Base-by-base conservation (phyloP, 2,329 filamentous ascomycete genomes). In the Sporothrix globosa region DNA sequence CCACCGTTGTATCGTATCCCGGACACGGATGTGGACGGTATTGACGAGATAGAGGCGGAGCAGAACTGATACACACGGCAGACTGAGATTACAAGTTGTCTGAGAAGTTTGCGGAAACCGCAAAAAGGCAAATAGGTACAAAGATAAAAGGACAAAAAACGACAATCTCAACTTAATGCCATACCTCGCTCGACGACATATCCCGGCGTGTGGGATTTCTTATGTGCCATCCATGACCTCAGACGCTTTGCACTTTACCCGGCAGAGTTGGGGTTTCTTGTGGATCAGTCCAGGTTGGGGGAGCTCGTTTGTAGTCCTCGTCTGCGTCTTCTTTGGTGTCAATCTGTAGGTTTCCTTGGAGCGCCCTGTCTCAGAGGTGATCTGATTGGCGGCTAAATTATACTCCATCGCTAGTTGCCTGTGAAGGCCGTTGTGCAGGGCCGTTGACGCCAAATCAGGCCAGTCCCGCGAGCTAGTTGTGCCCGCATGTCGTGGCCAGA, bases 371-470 rank as follows among this genome's bases (percentile, higher is more conserved):
- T 34, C 34, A 34, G 34, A 34, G 34, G 34, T 34, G 34, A 34
- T 30, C 53, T 61, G 54, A 69, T 63, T 63, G 56, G 67, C 68
- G 68, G 68, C 68, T 69, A 63, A 69, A 53, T 69, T 24, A 48
- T 21, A n/a, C 48, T 9, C 67, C 54, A 58, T 67, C 21, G 50
- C 21, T 48, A 17, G 27, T 30, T 4, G 27, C 27, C 27, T 30
- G 27, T 10, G 1, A 44, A 44, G 44, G 30, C 24, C 39, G 41
- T 9, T 34, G 27, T 9, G 44, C 61, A 39, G 46, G 27, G 46
- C 14, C 7, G 24, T 13, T 1, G 61, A 52, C 41, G 27, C 24
- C 63, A 56, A 17, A 7, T 17, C 53, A 53, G 17, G 19, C 60
- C 60, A 48, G 61, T 48, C 61, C 39, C 58, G 11, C 41, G 39